phyloP scores from a whole-genome alignment of 192 early-diverging fungal species.

The Coemansia sp. region DNA sequence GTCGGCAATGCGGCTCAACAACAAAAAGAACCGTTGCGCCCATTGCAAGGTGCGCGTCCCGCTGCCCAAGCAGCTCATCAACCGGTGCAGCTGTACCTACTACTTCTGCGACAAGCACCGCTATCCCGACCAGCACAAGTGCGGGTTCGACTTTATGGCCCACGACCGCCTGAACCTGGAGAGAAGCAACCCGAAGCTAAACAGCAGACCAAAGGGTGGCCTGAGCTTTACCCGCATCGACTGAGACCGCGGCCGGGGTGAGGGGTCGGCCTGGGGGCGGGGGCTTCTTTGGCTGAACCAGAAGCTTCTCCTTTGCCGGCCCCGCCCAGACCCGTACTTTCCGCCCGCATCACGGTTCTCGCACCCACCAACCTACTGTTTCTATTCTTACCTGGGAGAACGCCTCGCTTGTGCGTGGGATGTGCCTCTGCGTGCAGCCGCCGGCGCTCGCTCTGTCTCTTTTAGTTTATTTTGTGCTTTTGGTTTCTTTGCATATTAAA shows the following conservation, averaged over 20 bases:
- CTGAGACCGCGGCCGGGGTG: too few relatives aligned
- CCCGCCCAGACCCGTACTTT: neutral
- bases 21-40: constrained; percentile 68
- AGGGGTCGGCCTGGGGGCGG: too few relatives aligned
- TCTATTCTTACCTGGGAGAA: neutral
- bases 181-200: constrained; percentile 72
- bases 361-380: neutral
- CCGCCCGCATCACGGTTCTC: neutral
- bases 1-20: constrained; percentile 52
- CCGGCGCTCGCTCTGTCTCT: constrained; percentile 4
- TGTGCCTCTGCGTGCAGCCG: neutral
- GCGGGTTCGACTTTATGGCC: constrained; percentile 74
- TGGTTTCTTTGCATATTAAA: constrained; percentile 14
- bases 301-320: too few relatives aligned
- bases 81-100: constrained; percentile 73
- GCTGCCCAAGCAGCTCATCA: constrained; percentile 71
- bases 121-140: constrained; percentile 67
- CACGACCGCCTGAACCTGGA: constrained; percentile 65
- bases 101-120: constrained; percentile 74
- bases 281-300: too few relatives aligned
- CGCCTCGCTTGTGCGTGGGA: neutral
- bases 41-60: constrained; percentile 69
- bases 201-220: constrained; percentile 70
- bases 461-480: constrained; percentile 12
- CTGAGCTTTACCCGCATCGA: constrained; percentile 68